Percentiles rank a stretch among this genome's conserved stretches.
Conservation (phyloP, 768 basidiomycete species). For the Trichaptum fuscoviolaceum region DNA sequence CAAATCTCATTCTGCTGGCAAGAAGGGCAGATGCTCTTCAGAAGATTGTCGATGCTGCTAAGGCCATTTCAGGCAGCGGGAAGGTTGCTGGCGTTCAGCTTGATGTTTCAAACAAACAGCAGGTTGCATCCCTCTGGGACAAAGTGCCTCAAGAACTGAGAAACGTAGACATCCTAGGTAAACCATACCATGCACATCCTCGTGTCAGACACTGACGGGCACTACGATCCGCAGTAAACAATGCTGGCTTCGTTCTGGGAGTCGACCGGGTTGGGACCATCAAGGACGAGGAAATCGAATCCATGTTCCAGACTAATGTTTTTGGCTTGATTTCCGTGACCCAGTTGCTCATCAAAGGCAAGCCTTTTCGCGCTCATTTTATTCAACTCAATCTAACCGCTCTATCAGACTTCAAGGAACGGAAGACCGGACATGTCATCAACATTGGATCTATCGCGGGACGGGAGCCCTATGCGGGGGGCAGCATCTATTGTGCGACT, state of each 20-base stretch:
- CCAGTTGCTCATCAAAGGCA: conserved; percentile 62
- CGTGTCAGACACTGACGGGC: not conserved
- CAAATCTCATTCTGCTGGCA: conserved; percentile 82
- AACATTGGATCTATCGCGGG: conserved; percentile 94
- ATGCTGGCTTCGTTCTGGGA: conserved; percentile 89
- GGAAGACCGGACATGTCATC: conserved; percentile 82
- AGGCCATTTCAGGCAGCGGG: conserved; percentile 63
- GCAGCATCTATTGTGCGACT: conserved; percentile 90
- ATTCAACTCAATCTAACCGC: not conserved
- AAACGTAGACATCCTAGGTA: conserved; percentile 80
- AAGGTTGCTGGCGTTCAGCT: conserved; percentile 66
- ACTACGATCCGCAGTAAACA: conserved; percentile 42
- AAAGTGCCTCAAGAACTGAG: conserved; percentile 67
- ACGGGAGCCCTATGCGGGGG: conserved; percentile 82
- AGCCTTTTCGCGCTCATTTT: conserved; percentile 14
- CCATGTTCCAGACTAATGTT: conserved; percentile 51
- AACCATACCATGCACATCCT: conserved; percentile 15
- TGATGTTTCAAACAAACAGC: conserved; percentile 75
- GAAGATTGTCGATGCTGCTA: conserved; percentile 62
- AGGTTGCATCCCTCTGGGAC: conserved; percentile 63
- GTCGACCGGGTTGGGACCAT: conserved; percentile 83
- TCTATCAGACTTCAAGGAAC: conserved; percentile 65
- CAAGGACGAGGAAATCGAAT: conserved; percentile 69
- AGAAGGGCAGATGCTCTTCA: conserved; percentile 70
- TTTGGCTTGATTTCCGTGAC: conserved; percentile 81